A percentile compares a stretch with the other conserved stretches of the same genome.
Conservation (phyloP, 2,329 filamentous ascomycete species). For the Ophidiomyces ophidiicola region DNA sequence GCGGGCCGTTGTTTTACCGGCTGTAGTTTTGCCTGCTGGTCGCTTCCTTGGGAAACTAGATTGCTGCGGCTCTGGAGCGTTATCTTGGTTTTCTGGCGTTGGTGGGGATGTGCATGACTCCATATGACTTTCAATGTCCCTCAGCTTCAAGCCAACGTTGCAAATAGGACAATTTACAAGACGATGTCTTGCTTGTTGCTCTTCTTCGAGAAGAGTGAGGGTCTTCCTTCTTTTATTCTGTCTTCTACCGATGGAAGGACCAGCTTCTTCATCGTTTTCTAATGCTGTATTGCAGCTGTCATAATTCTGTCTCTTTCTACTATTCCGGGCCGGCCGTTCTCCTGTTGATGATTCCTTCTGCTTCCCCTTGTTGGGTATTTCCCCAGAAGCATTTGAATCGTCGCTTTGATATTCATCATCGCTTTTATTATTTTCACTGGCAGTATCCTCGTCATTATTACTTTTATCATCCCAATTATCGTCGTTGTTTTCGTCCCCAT, state of each 20-base stretch:
- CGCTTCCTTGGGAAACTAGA: too few species aligned
- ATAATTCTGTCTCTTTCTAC: neutral
- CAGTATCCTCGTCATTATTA: neutral
- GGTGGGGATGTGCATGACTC: too few species aligned
- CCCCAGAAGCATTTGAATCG: neutral
- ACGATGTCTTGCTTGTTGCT: neutral
- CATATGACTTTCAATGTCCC: neutral
- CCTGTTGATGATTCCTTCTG: neutral
- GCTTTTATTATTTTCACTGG: neutral
- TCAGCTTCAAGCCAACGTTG: neutral
- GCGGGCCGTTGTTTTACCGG: too few species aligned
- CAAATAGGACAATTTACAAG: neutral
- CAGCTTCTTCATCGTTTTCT: neutral
- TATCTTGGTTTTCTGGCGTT: too few species aligned
- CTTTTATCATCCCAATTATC: neutral
- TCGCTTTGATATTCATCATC: neutral
- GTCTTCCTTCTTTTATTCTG: constrained; percentile 8
- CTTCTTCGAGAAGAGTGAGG: neutral
- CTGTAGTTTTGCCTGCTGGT: too few species aligned
- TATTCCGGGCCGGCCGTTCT: neutral
- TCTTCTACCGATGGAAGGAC: neutral
- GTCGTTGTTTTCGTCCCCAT: constrained; percentile 3
- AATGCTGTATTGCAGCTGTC: neutral
- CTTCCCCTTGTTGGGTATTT: neutral
- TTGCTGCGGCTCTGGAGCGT: too few species aligned